A percentile compares a stretch with the other conserved stretches of the same genome.
phyloP scores from a whole-genome alignment of 345 rosid species.

The Gossypium bickii region DNA sequence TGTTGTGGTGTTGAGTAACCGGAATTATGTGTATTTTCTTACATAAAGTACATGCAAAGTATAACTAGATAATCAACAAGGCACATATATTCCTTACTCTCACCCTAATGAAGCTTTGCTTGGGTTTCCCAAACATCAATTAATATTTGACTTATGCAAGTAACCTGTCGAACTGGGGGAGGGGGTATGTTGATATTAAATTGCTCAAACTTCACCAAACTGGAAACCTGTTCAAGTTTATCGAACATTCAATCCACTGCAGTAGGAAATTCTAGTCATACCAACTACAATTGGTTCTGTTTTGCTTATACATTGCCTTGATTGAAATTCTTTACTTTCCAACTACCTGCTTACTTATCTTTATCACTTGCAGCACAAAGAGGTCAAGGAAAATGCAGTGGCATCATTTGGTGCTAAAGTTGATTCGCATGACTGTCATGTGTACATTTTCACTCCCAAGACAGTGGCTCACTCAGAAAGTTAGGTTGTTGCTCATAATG shows the following conservation, averaged over 20 bases:
- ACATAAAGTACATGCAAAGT: too few relatives aligned
- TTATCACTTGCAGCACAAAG: slow-evolving; percentile 45
- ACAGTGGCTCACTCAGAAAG: slow-evolving; percentile 29
- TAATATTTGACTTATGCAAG: too few relatives aligned
- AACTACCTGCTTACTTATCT: not conserved
- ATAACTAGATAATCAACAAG: too few relatives aligned
- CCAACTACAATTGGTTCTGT: not conserved
- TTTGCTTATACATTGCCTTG: not conserved
- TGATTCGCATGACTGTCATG: slow-evolving; percentile 58
- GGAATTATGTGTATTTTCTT: too few relatives aligned
- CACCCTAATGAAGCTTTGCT: too few relatives aligned
- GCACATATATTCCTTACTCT: too few relatives aligned
- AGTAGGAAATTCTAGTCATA: not conserved
- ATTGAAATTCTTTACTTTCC: not conserved
- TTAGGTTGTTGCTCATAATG: slow-evolving; percentile 9
- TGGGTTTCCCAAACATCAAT: too few relatives aligned
- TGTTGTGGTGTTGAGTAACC: too few relatives aligned
- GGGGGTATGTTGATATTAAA: not conserved
- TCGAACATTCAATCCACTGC: not conserved
- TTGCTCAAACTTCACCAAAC: not conserved
- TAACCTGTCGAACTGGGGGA: not conserved
- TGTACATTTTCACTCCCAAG: slow-evolving; percentile 64
- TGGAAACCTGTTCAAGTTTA: not conserved
- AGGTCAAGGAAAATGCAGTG: slow-evolving; percentile 41
- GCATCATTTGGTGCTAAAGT: slow-evolving; percentile 58